A percentile compares a stretch with the other conserved stretches of the same genome.
These are phyloP conservation scores for Pleurotus pulmonarius DNA, from an alignment of 768 basidiomycete species.

Conservation along the genomic window DNA sequence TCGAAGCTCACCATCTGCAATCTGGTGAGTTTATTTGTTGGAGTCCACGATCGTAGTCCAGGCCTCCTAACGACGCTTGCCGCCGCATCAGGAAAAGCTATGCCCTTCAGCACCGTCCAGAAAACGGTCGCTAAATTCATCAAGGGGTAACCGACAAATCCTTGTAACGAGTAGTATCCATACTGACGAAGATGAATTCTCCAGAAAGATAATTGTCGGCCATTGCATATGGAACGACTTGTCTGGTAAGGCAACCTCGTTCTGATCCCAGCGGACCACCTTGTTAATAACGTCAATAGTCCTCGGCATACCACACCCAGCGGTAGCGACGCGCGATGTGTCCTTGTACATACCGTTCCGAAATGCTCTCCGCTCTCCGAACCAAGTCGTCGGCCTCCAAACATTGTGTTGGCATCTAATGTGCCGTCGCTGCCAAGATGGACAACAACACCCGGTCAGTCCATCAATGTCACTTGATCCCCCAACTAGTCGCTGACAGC, in stretches of 20 bases:
- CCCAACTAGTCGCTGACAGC: neutral
- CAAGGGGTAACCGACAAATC: constrained; percentile 50
- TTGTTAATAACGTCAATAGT: constrained; percentile 36
- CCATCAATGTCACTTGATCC: neutral
- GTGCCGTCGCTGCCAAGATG: constrained; percentile 73
- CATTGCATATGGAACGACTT: constrained; percentile 81
- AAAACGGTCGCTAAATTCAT: constrained; percentile 61
- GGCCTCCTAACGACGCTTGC: neutral
- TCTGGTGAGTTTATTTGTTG: constrained; percentile 26
- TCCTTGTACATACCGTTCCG: constrained; percentile 56
- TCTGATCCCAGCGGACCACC: no score
- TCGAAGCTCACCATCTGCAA: constrained; percentile 35
- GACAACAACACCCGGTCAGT: constrained; percentile 67
- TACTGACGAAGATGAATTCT: no score
- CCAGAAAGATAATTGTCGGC: constrained; percentile 39
- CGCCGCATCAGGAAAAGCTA: constrained; percentile 39
- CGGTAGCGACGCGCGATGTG: constrained; percentile 75
- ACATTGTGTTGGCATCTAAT: constrained; percentile 83
- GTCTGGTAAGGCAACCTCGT: constrained; percentile 45
- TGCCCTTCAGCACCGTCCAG: constrained; percentile 62
- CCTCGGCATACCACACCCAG: constrained; percentile 76
- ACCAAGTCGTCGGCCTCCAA: constrained; percentile 68
- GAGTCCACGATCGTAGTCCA: neutral
- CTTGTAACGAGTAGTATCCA: no score
- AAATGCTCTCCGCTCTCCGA: constrained; percentile 41